Percentiles rank a stretch among this genome's conserved stretches.
Evolutionary conservation across 192 early-diverging fungal species (phyloP).

Genomic region (Linnemannia elongata): DNA sequence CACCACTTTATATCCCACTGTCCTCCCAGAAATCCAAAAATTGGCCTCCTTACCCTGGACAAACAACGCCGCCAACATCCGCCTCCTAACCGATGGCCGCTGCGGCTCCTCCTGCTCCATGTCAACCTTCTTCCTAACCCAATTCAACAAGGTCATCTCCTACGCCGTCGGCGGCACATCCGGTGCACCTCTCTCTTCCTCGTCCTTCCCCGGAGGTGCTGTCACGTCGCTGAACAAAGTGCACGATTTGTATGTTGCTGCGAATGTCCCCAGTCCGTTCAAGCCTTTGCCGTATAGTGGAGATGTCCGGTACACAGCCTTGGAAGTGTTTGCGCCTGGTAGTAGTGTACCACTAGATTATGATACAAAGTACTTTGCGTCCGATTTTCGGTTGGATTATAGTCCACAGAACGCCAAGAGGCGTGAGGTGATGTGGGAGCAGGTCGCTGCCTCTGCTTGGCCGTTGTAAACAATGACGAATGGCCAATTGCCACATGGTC

Average conservation of each 20-base stretch:
- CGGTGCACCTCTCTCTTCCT: not conserved
- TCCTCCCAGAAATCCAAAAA: not conserved
- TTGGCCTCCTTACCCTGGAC: conserved; percentile 18
- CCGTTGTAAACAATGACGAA: too few species aligned
- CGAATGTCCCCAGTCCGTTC: not conserved
- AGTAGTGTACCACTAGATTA: conserved; percentile 16
- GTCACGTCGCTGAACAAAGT: conserved; percentile 4
- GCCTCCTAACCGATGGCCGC: conserved; percentile 21
- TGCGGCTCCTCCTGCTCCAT: conserved; percentile 25
- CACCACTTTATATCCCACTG: not conserved
- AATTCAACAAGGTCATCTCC: conserved; percentile 3
- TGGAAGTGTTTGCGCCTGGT: conserved; percentile 11
- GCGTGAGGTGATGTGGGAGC: conserved; percentile 15
- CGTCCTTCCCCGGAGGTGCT: conserved; percentile 24
- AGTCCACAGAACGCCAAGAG: not conserved
- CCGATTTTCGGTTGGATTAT: conserved; percentile 7
- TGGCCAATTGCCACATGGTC: too few species aligned
- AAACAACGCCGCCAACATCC: conserved; percentile 20
- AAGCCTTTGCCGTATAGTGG: conserved; percentile 4
- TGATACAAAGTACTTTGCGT: not conserved
- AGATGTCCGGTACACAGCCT: conserved; percentile 2
- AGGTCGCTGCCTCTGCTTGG: conserved; percentile 25
- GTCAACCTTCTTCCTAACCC: not conserved
- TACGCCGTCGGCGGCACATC: conserved; percentile 15
- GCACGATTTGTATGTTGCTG: not conserved